Base-by-base conservation (phyloP, 768 basidiomycete species). In the Favolaschia claudopus region DNA sequence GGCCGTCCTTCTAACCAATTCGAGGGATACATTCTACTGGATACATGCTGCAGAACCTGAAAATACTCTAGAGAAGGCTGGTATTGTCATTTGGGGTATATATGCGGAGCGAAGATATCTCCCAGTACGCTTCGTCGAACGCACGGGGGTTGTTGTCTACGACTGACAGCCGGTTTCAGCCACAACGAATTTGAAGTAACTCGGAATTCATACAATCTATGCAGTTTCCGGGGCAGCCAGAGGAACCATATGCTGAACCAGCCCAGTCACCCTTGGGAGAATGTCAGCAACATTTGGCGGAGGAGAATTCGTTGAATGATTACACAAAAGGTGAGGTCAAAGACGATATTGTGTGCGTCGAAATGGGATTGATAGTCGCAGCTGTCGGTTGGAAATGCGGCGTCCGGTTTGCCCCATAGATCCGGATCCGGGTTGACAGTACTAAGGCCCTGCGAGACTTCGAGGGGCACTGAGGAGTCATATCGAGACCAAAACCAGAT, bases 61-160 rank as follows among this genome's bases (percentile, higher is more conserved):
- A n/a, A n/a, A n/a, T n/a, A n/a, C n/a, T n/a, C n/a, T n/a, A n/a
- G n/a, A n/a, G n/a, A n/a, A n/a, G n/a, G n/a, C n/a, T 56, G 34
- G 17, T 34, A 44, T 42, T 29, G 37, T 32, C 8, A 40, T 51
- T 20, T n/a, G 50, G 62, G 37, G 73, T 76, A 66, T 89, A 92
- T 15, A 89, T 77, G 29, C 80, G 77, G 31, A 91, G 70, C 17
- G 82, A 79, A 64, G 85, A 83, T 70, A 92, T 79, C 60, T 84
- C 85, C 88, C 89, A 92, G 71, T 87, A 91, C 2, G 90, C 87
- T 17, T 88, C 77, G 12, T 58, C 36, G 72, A 91, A 91, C 13
- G 78, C 80, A 6, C 66, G 56, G 0, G 91, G 89, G 63, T 86
- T 81, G 58, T 84, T 80, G 69, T 85, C 70, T 28, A 91, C 89